A percentile compares a stretch with the other conserved stretches of the same genome.
These are phyloP conservation scores for Halophytophthora polymorphica DNA, from an alignment of 352 stramenopile genomes.

Conservation along the genomic window DNA sequence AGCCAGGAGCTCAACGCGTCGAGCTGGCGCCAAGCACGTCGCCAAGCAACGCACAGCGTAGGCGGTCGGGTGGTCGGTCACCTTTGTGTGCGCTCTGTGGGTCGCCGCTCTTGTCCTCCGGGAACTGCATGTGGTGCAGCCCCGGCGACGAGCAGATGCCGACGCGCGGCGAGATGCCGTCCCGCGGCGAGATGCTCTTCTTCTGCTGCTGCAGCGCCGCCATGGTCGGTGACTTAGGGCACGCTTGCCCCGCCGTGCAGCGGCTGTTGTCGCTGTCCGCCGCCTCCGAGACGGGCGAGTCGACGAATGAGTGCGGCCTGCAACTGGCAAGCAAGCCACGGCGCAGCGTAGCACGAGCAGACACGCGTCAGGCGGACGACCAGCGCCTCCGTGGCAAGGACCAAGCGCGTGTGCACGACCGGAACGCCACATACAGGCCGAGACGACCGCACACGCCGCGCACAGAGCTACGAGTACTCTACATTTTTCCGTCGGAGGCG, in stretches of 20 bases:
- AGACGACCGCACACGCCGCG: slow-evolving; percentile 5
- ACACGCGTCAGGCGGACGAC: too few relatives aligned
- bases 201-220: slow-evolving; percentile 15
- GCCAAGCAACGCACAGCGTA: too few relatives aligned
- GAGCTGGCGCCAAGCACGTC: too few relatives aligned
- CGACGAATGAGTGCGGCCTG: too few relatives aligned
- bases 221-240: slow-evolving; percentile 25
- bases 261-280: slow-evolving; percentile 7
- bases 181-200: slow-evolving; percentile 35
- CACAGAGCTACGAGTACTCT: slow-evolving; percentile 9
- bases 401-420: slow-evolving; percentile 1
- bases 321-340: neutral
- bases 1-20: too few relatives aligned
- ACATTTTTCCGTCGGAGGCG: slow-evolving; percentile 76
- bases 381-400: neutral
- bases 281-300: too few relatives aligned
- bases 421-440: slow-evolving; percentile 12
- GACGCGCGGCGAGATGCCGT: slow-evolving; percentile 22
- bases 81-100: slow-evolving; percentile 19
- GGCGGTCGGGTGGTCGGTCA: slow-evolving; percentile 8
- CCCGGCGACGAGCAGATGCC: slow-evolving; percentile 17
- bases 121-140: slow-evolving; percentile 23
- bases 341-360: neutral
- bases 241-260: slow-evolving; percentile 13
- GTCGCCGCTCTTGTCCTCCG: slow-evolving; percentile 19